Evolutionary conservation across 768 basidiomycete species (phyloP), one percentile per base, ranked within the genome.

Genomic region (Gyrodon lividus): DNA sequence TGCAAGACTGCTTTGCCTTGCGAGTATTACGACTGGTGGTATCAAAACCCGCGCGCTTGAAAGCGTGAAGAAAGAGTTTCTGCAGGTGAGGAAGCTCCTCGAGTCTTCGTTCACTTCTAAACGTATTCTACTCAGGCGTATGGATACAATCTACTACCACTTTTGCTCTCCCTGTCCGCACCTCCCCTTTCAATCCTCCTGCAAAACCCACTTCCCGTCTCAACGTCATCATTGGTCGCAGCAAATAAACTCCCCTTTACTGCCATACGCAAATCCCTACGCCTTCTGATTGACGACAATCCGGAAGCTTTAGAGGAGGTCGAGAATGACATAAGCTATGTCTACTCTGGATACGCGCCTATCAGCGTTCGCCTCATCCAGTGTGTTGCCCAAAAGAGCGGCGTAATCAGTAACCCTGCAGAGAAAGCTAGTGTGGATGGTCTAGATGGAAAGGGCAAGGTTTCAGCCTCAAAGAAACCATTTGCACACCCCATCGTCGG

Each of bases 331-430:
- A 91, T 98, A 68, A 87, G 90, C 54, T 98, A 90, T 66, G 90
- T 92, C 31, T 99, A 97, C 72, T 97, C 94, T 1, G 97, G 96
- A 17, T 98, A 93, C 68, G 96, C 97, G 1, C 97, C 97, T 13
- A 83, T 98, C 58, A 91, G 87, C 65, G 71, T 98, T 22, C 83
- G 97, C 30, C 79, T 98, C 7, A 87, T 98, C 2, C 97, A 98
- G 71, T 94, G 94, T 66, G 76, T 92, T 40, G 89, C 90, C 13
- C 92, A 95, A 72, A 97, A 92, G 71, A 89, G 87, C 31, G 87
- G 88, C 4, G 87, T 98, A 41, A 73, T 96, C 35, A 90, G 87
- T 65, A 90, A 90, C 60, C 87, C 89, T 44, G 80, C 78, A 20
- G 66, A 82, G 61, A 85, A 77, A 65, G 81, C 55, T 43, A 70